Conservation (phyloP, 495 filamentous ascomycete genomes). For the Lophiotrema nucula region DNA sequence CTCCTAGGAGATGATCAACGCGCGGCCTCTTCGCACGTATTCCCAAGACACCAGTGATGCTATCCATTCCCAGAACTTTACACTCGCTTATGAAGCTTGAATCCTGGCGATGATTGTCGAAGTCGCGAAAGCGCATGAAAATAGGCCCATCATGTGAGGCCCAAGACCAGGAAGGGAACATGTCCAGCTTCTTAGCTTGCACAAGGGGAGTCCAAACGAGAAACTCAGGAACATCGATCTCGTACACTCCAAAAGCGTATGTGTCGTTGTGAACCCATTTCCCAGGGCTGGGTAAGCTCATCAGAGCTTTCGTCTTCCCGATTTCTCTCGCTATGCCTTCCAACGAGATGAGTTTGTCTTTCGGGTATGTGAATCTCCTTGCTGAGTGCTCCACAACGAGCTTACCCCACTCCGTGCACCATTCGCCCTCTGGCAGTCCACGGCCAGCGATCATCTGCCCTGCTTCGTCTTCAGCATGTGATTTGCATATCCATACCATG, state of each 20-base stretch:
- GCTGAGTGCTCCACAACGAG: not conserved
- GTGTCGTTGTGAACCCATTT: not conserved
- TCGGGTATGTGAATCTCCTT: not conserved
- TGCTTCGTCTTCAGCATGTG: conserved; percentile 3
- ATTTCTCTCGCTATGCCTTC: conserved; percentile 1
- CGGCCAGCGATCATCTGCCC: not conserved
- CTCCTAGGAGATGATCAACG: not conserved
- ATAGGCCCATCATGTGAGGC: not conserved
- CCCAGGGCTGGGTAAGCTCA: not conserved
- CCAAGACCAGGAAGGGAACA: not conserved
- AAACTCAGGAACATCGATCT: not conserved
- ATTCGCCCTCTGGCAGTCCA: not conserved
- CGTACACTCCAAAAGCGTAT: not conserved
- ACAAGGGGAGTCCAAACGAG: not conserved
- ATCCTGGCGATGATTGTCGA: not conserved
- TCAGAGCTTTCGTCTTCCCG: not conserved
- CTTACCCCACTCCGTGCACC: not conserved
- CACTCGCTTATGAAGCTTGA: not conserved
- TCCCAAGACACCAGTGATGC: not conserved
- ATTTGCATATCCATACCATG: not conserved
- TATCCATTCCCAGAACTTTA: not conserved
- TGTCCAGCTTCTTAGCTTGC: not conserved
- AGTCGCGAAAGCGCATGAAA: not conserved
- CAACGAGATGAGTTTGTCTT: not conserved
- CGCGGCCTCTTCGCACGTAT: not conserved